These are phyloP conservation scores for Alternaria viburni DNA, from an alignment of 2,329 filamentous ascomycete genomes.

Conservation along the genomic window DNA sequence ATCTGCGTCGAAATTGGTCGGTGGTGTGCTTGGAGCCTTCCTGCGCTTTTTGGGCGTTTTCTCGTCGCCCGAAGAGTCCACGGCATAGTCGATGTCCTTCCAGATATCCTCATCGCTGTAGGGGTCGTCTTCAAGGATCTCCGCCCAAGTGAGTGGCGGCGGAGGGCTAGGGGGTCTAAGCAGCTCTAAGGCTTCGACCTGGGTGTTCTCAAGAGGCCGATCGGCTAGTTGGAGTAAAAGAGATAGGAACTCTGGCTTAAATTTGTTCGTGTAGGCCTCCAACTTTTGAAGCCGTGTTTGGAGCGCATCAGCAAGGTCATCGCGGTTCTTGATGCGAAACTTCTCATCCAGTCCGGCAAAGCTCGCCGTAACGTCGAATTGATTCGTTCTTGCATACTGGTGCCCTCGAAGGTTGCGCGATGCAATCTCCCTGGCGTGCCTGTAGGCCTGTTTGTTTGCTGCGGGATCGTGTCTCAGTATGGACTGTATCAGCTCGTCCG, in stretches of 20 bases:
- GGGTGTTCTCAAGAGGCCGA: slow-evolving; percentile 74
- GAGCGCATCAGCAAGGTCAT: slow-evolving; percentile 77
- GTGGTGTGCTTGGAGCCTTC: slow-evolving; percentile 32
- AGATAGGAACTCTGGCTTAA: slow-evolving; percentile 79
- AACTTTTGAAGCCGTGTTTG: slow-evolving; percentile 66
- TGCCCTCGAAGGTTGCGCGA: slow-evolving; percentile 49
- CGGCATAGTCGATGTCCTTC: slow-evolving; percentile 70
- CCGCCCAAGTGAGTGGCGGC: slow-evolving; percentile 73
- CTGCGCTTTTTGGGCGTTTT: slow-evolving; percentile 39
- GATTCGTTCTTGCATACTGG: slow-evolving; percentile 55
- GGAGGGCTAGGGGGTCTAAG: slow-evolving; percentile 57
- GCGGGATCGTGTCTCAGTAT: slow-evolving; percentile 60
- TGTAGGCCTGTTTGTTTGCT: slow-evolving; percentile 45
- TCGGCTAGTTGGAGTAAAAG: slow-evolving; percentile 83
- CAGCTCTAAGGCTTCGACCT: slow-evolving; percentile 66
- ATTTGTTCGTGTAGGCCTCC: slow-evolving; percentile 62
- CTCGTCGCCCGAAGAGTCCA: slow-evolving; percentile 70
- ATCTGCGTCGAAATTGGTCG: slow-evolving; percentile 49
- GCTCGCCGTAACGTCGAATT: slow-evolving; percentile 54
- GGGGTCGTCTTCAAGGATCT: slow-evolving; percentile 78
- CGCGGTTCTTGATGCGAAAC: slow-evolving; percentile 79
- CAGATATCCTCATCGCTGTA: slow-evolving; percentile 74
- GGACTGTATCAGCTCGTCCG: slow-evolving; percentile 72
- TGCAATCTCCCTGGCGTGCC: slow-evolving; percentile 48
- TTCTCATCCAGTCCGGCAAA: slow-evolving; percentile 74